Evolutionary conservation across 2,329 filamentous ascomycete species (phyloP), one percentile per base, ranked within the genome.

Genomic region (Plectosphaerella plurivora): DNA sequence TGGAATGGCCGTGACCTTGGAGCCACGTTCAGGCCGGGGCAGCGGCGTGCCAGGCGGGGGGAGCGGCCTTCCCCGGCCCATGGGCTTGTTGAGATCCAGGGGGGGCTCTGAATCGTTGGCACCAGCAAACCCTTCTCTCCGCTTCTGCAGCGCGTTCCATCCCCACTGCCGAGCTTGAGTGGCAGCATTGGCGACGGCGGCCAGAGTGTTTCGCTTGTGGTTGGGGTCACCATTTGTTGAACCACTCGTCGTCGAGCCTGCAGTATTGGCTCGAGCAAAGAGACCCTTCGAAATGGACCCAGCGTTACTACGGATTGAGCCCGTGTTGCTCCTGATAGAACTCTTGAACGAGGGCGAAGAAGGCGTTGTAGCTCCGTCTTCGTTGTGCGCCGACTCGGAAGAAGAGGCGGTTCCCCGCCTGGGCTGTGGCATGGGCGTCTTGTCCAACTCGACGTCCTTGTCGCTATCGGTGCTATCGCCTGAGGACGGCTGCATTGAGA

Each of bases 31-130:
- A 1, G 86, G 87, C 42, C 76, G 82, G 2, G 91, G 91, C 1
- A 96, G 76, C 4, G 91, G 91, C 45, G 81, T 85, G 2, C 91
- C 91, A 3, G 88, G 89, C 9, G 91, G 90, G 46, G 90, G 91
- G 16, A 96, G 73, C 1, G 91, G 91, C 60, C 88, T 86, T 0
- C 91, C 91, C 39, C 91, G 81, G 1, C 91, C 91, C 74, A 95
- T 91, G 2, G 91, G 91, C 60, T 89, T 82, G 57, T 67, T 70
- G 54, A 80, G 58, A 69, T 83, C 67, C 55, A 82, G 45, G 15
- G 59, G 56, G 24, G 63, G 53, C 18, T 59, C 56, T 37, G 11
- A 15, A 1, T 62, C 60, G 8, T 41, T 25, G 11, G 50, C 49
- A 7, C 56, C 55, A 39, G 56, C 67, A 46, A 67, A 69, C 25